These are phyloP conservation scores for Pleurotus platypus DNA, from an alignment of 768 basidiomycete species.

Conservation along the genomic window DNA sequence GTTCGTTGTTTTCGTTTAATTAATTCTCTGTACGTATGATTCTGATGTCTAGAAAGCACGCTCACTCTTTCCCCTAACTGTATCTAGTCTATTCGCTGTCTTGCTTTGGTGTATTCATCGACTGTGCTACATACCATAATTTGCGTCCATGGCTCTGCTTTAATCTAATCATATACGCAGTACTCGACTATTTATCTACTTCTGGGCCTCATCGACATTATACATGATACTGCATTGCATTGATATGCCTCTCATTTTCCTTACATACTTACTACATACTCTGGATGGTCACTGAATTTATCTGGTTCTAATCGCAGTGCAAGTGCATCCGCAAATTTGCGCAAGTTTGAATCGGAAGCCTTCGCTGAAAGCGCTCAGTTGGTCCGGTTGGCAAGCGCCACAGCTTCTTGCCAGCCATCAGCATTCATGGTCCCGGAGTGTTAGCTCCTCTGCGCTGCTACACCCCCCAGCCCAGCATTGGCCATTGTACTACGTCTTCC, in stretches of 20 bases:
- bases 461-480: not conserved
- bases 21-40: not conserved
- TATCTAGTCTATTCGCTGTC: slow-evolving; percentile 3
- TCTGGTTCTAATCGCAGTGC: not conserved
- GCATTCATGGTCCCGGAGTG: slow-evolving; percentile 2
- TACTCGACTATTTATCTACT: not conserved
- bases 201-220: not conserved
- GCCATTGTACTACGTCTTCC: not conserved
- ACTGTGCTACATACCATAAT: not conserved
- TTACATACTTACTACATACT: slow-evolving; percentile 1
- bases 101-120: slow-evolving; percentile 4
- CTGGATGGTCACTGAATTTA: slow-evolving; percentile 11
- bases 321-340: not conserved
- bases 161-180: not conserved
- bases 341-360: slow-evolving; percentile 1
- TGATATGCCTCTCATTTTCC: slow-evolving; percentile 11
- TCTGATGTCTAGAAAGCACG: not conserved
- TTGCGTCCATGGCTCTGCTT: not conserved
- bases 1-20: not conserved
- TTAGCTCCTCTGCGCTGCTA: not conserved
- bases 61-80: not conserved
- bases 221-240: not conserved
- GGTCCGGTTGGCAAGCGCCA: not conserved
- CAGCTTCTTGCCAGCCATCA: no score
- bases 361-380: not conserved